Base-by-base conservation (phyloP, 176 grass and related monocot species). In the Avena eriantha region DNA sequence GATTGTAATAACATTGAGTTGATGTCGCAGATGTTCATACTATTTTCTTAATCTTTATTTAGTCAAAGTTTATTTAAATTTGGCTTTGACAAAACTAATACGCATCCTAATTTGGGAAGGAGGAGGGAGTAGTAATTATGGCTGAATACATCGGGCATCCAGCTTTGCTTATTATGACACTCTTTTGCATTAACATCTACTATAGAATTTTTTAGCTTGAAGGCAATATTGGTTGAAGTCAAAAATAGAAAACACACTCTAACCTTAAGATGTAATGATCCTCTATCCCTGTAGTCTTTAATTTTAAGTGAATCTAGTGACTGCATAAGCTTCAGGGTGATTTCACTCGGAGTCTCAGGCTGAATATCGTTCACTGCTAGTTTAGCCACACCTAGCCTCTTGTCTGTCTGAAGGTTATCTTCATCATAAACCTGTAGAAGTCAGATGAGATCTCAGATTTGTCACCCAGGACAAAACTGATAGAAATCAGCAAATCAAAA, bases 261-360 rank as follows among this genome's bases (percentile, higher is more conserved):
- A 70, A 98, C 96, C 96, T 95, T 87, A 67, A 98, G 67, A 64
- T 86, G 85, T 61, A 98, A 83, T 85, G 79, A 88, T 83, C 96
- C 96, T 82, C 96, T 95, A 64, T 98, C 96, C 65, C 92, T 96
- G 69, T 82, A 91, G 49, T 96, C 93, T 80, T 86, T 95, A 68
- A 82, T 90, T 82, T 98, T 96, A 49, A 95, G 78, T 80, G 93
- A 90, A 86, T 98, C 96, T 21, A 96, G 80, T 41, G 93, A 94
- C 77, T 91, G 77, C 71, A 92, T 80, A 56, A 98, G 80, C 73
- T 91, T 94, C 88, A 98, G 73, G 82, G 84, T 74, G 80, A 83
- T 79, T 75, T 98, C 96, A 58, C 70, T 92, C 53, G 86, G 43
- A 48, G 43, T 81, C 60, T 89, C 88, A 35, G 90, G 75, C 84